Percentiles rank a stretch among this genome's conserved stretches.
These are phyloP conservation scores for Lagenidium giganteum DNA, from an alignment of 352 stramenopile species.

Conservation along the genomic window DNA sequence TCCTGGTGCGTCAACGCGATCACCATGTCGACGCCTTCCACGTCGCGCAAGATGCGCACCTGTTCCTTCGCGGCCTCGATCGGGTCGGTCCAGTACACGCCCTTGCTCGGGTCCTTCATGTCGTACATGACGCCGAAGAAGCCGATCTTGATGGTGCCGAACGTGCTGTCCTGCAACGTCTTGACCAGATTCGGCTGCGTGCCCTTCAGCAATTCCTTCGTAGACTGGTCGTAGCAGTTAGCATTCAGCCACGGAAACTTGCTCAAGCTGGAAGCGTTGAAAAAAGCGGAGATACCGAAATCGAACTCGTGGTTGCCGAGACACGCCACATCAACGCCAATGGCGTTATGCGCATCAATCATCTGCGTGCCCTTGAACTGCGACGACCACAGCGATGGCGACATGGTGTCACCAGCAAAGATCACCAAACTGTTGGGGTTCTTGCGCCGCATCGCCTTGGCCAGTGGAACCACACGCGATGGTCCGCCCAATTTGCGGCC, in stretches of 20 bases:
- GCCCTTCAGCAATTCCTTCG: conserved; percentile 6
- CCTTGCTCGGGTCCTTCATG: conserved; percentile 11
- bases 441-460: conserved; percentile 14
- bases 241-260: conserved; percentile 18
- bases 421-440: too few relatives aligned
- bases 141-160: conserved; percentile 10
- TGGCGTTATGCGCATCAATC: conserved; percentile 14
- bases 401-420: conserved; percentile 18
- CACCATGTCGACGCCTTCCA: conserved; percentile 13
- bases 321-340: conserved; percentile 13
- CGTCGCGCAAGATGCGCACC: conserved; percentile 4
- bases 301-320: too few relatives aligned
- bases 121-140: conserved; percentile 19
- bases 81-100: conserved; percentile 13
- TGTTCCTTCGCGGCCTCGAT: conserved; percentile 11
- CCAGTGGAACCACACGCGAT: conserved; percentile 12
- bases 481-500: conserved; percentile 13
- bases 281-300: too few relatives aligned
- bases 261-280: conserved; percentile 6
- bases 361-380: conserved; percentile 17
- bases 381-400: conserved; percentile 12
- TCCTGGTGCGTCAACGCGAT: conserved; percentile 16
- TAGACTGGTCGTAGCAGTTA: conserved; percentile 12
- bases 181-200: conserved; percentile 7
- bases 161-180: conserved; percentile 3